Evolutionary conservation across 2,329 filamentous ascomycete genomes (phyloP).

Genomic region (Alternaria dauci): DNA sequence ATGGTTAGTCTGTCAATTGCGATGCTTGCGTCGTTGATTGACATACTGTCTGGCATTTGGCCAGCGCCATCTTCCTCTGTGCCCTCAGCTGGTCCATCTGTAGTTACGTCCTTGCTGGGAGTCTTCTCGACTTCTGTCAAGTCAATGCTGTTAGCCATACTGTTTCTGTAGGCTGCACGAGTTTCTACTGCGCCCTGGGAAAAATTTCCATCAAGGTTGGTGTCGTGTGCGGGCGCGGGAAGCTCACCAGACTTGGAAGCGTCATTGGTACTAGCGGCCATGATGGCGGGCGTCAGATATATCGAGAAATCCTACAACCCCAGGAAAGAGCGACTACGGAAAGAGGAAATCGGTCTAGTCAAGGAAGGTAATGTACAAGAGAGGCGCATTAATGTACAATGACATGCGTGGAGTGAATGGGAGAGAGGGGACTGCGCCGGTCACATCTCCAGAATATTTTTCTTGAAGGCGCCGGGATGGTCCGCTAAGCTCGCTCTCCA

Average conservation of each 20-base stretch:
- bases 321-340: conserved; percentile 32
- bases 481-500: conserved; percentile 30
- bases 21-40: background rate
- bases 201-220: conserved; percentile 1
- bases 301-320: conserved; percentile 23
- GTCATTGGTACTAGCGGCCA: conserved; percentile 50
- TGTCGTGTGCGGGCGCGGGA: conserved; percentile 22
- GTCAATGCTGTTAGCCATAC: conserved; percentile 34
- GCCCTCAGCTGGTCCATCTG: conserved; percentile 31
- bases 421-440: conserved; percentile 9
- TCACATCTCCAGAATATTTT: conserved; percentile 39
- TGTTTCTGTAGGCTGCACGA: conserved; percentile 19
- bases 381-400: conserved; percentile 47
- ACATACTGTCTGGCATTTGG: conserved; percentile 45
- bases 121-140: conserved; percentile 38
- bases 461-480: conserved; percentile 32
- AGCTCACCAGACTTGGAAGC: conserved; percentile 50
- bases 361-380: conserved; percentile 40
- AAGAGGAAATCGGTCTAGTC: conserved; percentile 33
- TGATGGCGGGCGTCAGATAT: conserved; percentile 29
- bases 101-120: conserved; percentile 32
- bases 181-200: background rate
- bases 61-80: conserved; percentile 38
- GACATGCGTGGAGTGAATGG: conserved; percentile 29
- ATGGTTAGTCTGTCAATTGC: background rate